Evolutionary conservation across 192 early-diverging fungal genomes (phyloP), one percentile per base, ranked within the genome.

Genomic region (Entomortierella beljakovae): DNA sequence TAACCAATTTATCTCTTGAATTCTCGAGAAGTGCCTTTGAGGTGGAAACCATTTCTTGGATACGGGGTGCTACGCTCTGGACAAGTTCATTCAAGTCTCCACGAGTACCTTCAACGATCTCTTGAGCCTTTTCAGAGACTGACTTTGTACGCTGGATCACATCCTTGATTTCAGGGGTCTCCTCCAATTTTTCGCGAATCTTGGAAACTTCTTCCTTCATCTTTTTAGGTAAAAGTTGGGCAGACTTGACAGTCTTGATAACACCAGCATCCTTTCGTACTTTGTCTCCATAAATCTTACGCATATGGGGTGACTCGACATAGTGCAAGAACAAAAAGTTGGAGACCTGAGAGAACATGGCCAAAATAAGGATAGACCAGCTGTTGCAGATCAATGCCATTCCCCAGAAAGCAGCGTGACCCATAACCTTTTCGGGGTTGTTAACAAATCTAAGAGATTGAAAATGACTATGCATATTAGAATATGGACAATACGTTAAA

Each of bases 371-470:
- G 80, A 98, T 88, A n/a, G 88, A 80, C 89, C 90, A 90, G 63
- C 87, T 91, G 57, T 90, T 90, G 52, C 94, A 92, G 57, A 97
- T 93, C 60, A 98, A 80, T 18, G 95, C 90, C 69, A 97, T 83
- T 8, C 96, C 98, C 90, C 95, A 99, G 79, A 95, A 97, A 1
- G 97, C 95, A 25, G 94, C 93, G 60, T 94, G 94, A n/a, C 94
- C 95, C 65, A 98, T 93, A 40, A 98, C 88, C 79, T 95, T 93
- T 54, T 96, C 94, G 11, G 97, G 97, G 82, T 98, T 95, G 80
- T 99, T 96, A 26, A 98, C 83, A 58, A 94, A 99, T 77, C 86
- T 72, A 58, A 63, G 6, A 23, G 35, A 46, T 22, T 57, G 43
- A 20, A 11, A 23, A n/a, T 34, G 29, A 42, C 6, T 1, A 23